Base-by-base conservation (phyloP, 1,139 yeast species). In the Candida gigantensis region DNA sequence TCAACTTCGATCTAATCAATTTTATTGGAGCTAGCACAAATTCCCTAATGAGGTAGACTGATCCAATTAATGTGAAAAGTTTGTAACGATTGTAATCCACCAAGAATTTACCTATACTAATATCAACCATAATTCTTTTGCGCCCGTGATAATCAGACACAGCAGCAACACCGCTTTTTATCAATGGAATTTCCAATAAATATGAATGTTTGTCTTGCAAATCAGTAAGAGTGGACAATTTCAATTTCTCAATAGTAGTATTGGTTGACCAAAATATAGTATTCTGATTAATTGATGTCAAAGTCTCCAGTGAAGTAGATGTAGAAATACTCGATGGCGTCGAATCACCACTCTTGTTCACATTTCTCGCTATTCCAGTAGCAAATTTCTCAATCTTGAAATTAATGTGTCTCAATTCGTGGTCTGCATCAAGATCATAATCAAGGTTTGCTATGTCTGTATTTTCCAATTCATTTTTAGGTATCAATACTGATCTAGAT, bases 401-500 rank as follows among this genome's bases (percentile, higher is more conserved):
- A 15, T 37, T 44, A 9, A 51, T 36, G 18, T 28, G 68, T 45
- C 81, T 60, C 35, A 77, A 52, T 8, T 54, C 57, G 35, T 68
- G 62, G 11, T 68, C 67, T 24, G 60, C 60, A 14, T 68, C 61
- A 25, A 63, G 51, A 48, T 77, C 80, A 33, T 62, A 60, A 18
- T 60, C 53, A 20, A 69, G 58, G 16, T 65, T 68, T 2, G 68
- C 53, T 6, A 55, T 62, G 3, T 55, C 42, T 2, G 49, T 43
- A 23, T 62, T 55, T 30, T 69, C 55, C 5, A 68, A 47, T 32
- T 65, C 62, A 14, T 69, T 65, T 8, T 73, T 46, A 10, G 69
- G 79, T 44, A 81, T 68, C 35, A 82, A 64, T 0, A 81, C 72
- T 0, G 88, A 81, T 34, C 86, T 65, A 0, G 86, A 72, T 0